These are phyloP conservation scores for Elaeis guineensis DNA, from an alignment of 176 grass and related monocot genomes.

Conservation along the genomic window DNA sequence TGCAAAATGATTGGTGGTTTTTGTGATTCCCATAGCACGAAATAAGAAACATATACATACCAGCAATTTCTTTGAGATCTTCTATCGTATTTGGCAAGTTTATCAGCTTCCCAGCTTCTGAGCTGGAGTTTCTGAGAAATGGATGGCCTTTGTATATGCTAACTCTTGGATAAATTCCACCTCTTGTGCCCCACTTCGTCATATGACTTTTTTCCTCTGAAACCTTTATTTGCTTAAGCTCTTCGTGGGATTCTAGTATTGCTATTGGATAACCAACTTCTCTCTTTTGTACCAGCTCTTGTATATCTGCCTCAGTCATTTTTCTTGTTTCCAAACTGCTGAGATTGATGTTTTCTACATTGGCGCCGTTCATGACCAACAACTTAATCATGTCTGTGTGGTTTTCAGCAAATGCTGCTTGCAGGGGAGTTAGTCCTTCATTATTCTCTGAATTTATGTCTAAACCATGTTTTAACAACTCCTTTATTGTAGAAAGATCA, in stretches of 20 bases:
- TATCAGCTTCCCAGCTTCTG: background rate
- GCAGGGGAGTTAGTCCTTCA: slow-evolving; percentile 53
- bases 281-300: slow-evolving; percentile 34
- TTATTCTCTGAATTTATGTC: slow-evolving; percentile 51
- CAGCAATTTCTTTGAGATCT: background rate
- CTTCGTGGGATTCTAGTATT: slow-evolving; percentile 21
- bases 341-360: slow-evolving; percentile 34
- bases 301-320: slow-evolving; percentile 26
- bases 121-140: too few relatives aligned
- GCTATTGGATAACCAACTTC: slow-evolving; percentile 45
- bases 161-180: too few relatives aligned
- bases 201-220: background rate
- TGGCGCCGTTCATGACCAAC: slow-evolving; percentile 61
- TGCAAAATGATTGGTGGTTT: too few relatives aligned
- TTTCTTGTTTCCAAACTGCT: slow-evolving; percentile 10
- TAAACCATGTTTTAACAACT: slow-evolving; percentile 70
- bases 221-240: slow-evolving; percentile 8
- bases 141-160: too few relatives aligned
- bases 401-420: slow-evolving; percentile 42
- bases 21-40: too few relatives aligned
- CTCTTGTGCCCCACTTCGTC: background rate
- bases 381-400: slow-evolving; percentile 41
- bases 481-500: slow-evolving; percentile 54
- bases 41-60: too few relatives aligned
- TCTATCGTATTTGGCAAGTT: too few relatives aligned